Evolutionary conservation across 2,329 filamentous ascomycete species (phyloP).

Genomic region (Talaromyces pinophilus): DNA sequence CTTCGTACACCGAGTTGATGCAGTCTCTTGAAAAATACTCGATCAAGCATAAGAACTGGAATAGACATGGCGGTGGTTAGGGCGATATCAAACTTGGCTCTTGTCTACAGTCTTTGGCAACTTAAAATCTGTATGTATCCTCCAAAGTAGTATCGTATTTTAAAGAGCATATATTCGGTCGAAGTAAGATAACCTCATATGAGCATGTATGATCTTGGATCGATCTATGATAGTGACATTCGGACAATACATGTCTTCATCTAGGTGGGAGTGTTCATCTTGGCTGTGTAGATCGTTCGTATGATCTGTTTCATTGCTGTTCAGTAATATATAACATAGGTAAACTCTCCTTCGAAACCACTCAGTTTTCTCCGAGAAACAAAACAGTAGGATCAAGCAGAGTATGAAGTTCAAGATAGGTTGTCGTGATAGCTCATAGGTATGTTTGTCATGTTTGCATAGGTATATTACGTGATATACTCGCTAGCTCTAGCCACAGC

Average conservation of each 20-base stretch:
- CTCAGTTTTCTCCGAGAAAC: neutral
- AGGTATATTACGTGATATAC: conserved; percentile 26
- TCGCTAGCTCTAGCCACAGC: conserved; percentile 34
- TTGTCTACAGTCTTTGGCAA: neutral
- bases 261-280: neutral
- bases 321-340: neutral
- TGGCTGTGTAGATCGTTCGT: neutral
- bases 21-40: conserved; percentile 66
- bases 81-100: neutral
- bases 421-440: neutral
- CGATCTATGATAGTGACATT: neutral
- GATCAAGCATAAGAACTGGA: conserved; percentile 3
- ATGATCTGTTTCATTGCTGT: neutral
- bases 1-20: conserved; percentile 65
- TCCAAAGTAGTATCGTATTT: neutral
- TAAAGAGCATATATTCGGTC: neutral
- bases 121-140: neutral
- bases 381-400: neutral
- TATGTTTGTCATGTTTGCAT: conserved; percentile 17
- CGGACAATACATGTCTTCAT: neutral
- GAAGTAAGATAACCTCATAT: neutral
- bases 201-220: too few species aligned
- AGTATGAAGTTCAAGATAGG: neutral
- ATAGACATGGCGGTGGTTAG: neutral
- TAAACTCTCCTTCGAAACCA: neutral